Percentiles rank a stretch among this genome's conserved stretches.
Evolutionary conservation across 495 filamentous ascomycete genomes (phyloP).

Genomic region (Cercophora sp.): DNA sequence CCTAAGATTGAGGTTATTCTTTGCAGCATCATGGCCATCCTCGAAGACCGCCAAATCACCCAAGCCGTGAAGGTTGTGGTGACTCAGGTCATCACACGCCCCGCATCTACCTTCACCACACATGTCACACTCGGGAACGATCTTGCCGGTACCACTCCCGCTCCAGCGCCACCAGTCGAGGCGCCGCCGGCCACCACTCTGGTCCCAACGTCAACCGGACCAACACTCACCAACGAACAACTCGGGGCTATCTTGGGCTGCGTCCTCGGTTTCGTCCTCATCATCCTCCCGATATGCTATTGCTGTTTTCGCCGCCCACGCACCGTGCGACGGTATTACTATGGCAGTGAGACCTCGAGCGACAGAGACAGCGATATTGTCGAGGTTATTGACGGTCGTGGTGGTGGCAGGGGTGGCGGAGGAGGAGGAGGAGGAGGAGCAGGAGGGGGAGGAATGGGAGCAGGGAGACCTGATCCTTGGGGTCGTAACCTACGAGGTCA

Average conservation of each 20-base stretch:
- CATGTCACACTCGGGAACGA: constrained; percentile 17
- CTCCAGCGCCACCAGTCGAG: not conserved
- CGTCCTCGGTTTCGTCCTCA: constrained; percentile 12
- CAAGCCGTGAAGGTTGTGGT: too few relatives aligned
- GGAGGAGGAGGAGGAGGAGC: not conserved
- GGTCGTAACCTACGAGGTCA: not conserved
- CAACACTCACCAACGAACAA: constrained; percentile 12
- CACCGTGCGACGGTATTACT: not conserved
- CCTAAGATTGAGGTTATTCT: too few relatives aligned
- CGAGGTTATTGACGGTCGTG: not conserved
- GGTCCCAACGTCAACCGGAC: not conserved
- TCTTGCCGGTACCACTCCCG: not conserved
- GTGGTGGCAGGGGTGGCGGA: not conserved
- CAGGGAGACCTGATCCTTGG: not conserved
- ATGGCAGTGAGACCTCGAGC: too few relatives aligned
- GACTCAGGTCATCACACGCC: constrained; percentile 20
- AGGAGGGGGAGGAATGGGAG: not conserved
- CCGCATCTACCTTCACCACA: constrained; percentile 18
- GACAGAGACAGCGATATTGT: not conserved
- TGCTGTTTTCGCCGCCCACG: constrained; percentile 6
- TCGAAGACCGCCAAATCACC: not conserved
- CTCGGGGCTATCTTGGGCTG: constrained; percentile 21
- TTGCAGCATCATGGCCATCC: constrained; percentile 2
- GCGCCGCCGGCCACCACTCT: not conserved
- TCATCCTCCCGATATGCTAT: constrained; percentile 13